A percentile compares a stretch with the other conserved stretches of the same genome.
These are phyloP conservation scores for Penicillium cinerascens DNA, from an alignment of 495 filamentous ascomycete species.

Conservation along the genomic window DNA sequence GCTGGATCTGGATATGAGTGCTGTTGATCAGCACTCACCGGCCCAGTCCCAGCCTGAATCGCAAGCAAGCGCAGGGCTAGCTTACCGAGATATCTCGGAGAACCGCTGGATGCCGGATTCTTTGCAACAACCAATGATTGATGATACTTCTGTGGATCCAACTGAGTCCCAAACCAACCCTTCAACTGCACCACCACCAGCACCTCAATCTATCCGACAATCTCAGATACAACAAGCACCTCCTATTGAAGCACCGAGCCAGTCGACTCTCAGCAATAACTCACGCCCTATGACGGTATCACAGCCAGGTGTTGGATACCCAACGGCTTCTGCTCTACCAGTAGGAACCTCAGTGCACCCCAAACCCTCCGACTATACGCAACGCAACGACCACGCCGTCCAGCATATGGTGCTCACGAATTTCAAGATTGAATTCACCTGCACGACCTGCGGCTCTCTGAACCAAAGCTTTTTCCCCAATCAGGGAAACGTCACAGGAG, in stretches of 20 bases:
- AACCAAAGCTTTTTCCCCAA: constrained; percentile 48
- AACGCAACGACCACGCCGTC: constrained; percentile 23
- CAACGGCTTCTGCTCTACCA: constrained; percentile 16
- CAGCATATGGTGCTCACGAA: constrained; percentile 37
- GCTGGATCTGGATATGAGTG: constrained; percentile 19
- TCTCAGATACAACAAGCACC: constrained; percentile 20
- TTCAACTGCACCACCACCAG: constrained; percentile 10
- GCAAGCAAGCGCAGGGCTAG: constrained; percentile 15
- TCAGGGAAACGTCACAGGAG: constrained; percentile 39
- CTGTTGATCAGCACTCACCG: constrained; percentile 21
- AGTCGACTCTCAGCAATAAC: constrained; percentile 17
- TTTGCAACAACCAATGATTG: constrained; percentile 27
- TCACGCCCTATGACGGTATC: constrained; percentile 21
- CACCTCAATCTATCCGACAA: constrained; percentile 24
- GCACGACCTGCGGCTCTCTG: constrained; percentile 40
- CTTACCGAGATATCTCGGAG: constrained; percentile 29
- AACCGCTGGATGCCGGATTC: constrained; percentile 37
- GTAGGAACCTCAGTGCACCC: constrained; percentile 19
- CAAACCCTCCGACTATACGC: constrained; percentile 25
- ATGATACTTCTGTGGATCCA: constrained; percentile 25
- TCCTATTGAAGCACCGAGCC: constrained; percentile 21
- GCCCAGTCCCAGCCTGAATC: constrained; percentile 19
- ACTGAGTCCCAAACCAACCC: constrained; percentile 22
- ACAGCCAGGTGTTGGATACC: constrained; percentile 22
- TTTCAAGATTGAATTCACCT: constrained; percentile 48